Evolutionary conservation across 345 rosid genomes (phyloP).

Genomic region (Eucalyptus sp.): DNA sequence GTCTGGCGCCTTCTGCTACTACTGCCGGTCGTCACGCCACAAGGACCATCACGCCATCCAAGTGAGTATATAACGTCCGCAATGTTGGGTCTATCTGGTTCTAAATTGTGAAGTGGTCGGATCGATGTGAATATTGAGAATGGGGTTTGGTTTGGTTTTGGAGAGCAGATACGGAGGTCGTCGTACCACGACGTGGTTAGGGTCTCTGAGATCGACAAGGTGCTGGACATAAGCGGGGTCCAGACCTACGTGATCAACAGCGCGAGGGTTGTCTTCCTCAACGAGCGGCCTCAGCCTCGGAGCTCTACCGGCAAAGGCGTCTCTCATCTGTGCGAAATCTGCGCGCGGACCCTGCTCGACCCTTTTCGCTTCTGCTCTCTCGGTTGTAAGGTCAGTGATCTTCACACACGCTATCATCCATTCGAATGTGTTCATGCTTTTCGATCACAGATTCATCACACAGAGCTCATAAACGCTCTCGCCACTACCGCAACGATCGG

Average conservation of each 20-base stretch:
- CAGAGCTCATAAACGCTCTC: neutral
- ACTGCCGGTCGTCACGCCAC: constrained; percentile 2
- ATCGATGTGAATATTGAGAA: neutral
- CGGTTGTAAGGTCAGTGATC: constrained; percentile 1
- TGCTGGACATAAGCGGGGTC: neutral
- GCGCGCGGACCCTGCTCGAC: neutral
- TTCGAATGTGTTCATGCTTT: neutral
- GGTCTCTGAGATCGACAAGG: neutral
- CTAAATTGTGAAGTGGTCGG: neutral
- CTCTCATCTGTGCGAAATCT: neutral
- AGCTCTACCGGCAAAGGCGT: neutral
- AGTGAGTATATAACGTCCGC: neutral
- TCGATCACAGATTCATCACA: neutral
- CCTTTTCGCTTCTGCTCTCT: constrained; percentile 3
- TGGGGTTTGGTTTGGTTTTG: neutral
- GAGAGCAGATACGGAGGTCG: neutral
- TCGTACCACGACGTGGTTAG: constrained; percentile 3
- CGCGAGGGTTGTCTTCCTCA: constrained; percentile 1
- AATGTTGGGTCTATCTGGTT: neutral
- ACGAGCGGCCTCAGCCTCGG: constrained; percentile 4
- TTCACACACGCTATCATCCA: neutral
- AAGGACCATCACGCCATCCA: constrained; percentile 1
- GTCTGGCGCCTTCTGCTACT: neutral
- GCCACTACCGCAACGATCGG: neutral
- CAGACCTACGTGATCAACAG: constrained; percentile 4